Evolutionary conservation across 768 basidiomycete species (phyloP), one percentile per base, ranked within the genome.

Genomic region (Mycena chlorophos): DNA sequence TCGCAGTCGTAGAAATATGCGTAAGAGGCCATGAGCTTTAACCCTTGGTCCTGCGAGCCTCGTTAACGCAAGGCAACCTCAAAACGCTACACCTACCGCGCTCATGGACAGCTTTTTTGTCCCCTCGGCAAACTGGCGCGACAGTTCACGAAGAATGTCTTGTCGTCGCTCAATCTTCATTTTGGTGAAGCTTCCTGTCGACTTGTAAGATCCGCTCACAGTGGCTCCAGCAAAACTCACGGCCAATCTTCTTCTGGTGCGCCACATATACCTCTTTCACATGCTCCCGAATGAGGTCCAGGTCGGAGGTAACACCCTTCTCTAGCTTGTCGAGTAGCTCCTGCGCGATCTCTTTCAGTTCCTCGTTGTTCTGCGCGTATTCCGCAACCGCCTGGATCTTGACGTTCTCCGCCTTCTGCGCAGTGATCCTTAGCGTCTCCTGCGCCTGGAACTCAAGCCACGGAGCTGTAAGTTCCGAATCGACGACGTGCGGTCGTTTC

Each of bases 11-110:
- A 71, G 10, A 65, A 37, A 62, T 85, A 86, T 1, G 83, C 84
- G 61, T 78, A 86, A 14, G 85, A 85, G 2, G 84, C 84, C 57
- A 75, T 76, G 46, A 84, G 54, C 2, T 71, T 65, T 14, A 64
- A 60, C 3, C 79, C 54, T 23, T 72, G 66, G 28, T 70, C 65
- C 17, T 68, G 29, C 29, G 22, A 20, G 25, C 28, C 23, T 10
- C 26, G 10, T n/a, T 5, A 1, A 28, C 2, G 8, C 3, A 22
- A 13, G 5, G 3, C 12, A 30, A 3, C 26, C 13, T 1, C 2
- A 12, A 40, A 42, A 27, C 22, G 19, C 39, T 12, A 42, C 20
- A 8, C 5, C 13, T 20, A 42, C 5, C 40, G 38, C 19, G 56
- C 58, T 42, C 49, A 74, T 71, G 52, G 66, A 65, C 58, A 72